Conservation (phyloP, 192 early-diverging fungal species). For the Fimicolochytrium jonesii region DNA sequence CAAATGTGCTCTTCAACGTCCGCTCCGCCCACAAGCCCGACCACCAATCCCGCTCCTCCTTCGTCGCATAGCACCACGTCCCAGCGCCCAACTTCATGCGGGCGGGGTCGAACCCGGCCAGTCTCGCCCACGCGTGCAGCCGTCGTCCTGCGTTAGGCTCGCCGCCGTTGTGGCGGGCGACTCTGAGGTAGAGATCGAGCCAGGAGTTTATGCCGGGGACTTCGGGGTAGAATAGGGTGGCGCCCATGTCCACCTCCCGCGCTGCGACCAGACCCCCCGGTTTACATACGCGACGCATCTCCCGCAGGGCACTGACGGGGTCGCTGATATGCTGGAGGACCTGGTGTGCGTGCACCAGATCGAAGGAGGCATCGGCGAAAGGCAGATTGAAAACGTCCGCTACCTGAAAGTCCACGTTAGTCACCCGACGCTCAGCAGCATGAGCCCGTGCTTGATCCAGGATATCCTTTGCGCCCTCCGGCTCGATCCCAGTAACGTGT, state of each 20-base stretch:
- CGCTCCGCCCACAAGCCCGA: neutral
- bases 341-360: slow-evolving; percentile 4
- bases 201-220: neutral
- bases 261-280: neutral
- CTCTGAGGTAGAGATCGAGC: slow-evolving; percentile 1
- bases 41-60: neutral
- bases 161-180: slow-evolving; percentile 2
- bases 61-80: neutral
- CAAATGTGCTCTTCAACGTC: neutral
- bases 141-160: slow-evolving; percentile 6
- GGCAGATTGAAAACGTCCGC: neutral
- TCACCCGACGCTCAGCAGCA: neutral
- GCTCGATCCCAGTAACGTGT: neutral
- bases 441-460: neutral
- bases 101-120: neutral
- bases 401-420: neutral
- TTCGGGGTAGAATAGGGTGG: neutral
- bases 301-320: neutral
- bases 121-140: slow-evolving; percentile 3
- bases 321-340: slow-evolving; percentile 5
- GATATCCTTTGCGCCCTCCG: neutral
- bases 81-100: neutral
- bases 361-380: neutral
- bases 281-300: neutral
- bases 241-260: slow-evolving; percentile 1